Percentiles rank a stretch among this genome's conserved stretches.
Conservation (phyloP, 2,329 filamentous ascomycete species). For the Trichoderma sp. region DNA sequence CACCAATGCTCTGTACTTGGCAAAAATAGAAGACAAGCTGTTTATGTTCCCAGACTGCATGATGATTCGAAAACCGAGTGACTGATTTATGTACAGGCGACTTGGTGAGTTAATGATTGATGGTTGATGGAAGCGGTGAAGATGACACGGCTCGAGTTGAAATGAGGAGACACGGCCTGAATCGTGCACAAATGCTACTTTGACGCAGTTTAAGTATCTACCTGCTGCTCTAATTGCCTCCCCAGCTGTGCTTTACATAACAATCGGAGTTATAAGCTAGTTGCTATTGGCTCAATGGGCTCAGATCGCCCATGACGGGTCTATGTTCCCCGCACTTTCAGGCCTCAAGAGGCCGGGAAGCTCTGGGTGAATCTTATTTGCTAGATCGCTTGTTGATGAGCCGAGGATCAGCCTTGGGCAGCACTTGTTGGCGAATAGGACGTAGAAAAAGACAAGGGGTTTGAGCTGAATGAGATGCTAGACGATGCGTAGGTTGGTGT, state of each 20-base stretch:
- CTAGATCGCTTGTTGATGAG: not conserved
- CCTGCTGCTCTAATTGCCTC: not conserved
- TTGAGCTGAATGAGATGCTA: not conserved
- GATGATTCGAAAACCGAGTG: not conserved
- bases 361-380: not conserved
- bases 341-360: not conserved
- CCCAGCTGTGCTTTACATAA: not conserved
- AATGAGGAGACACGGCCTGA: slow-evolving; percentile 2
- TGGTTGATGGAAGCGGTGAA: not conserved
- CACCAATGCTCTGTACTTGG: not conserved
- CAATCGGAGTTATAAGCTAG: not conserved
- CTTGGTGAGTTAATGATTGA: not conserved
- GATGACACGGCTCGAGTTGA: not conserved
- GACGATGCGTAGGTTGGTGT: not conserved
- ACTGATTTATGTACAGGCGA: not conserved
- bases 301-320: slow-evolving; percentile 1
- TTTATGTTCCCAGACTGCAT: not conserved
- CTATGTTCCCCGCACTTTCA: slow-evolving; percentile 27
- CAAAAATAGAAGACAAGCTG: slow-evolving; percentile 2
- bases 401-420: slow-evolving; percentile 13
- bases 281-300: slow-evolving; percentile 15
- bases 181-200: not conserved
- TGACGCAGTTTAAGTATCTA: not conserved
- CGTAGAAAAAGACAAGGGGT: not conserved
- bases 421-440: not conserved